Evolutionary conservation across 441 rosid species (phyloP), one percentile per base, ranked within the genome.

Genomic region (Iberis amara): DNA sequence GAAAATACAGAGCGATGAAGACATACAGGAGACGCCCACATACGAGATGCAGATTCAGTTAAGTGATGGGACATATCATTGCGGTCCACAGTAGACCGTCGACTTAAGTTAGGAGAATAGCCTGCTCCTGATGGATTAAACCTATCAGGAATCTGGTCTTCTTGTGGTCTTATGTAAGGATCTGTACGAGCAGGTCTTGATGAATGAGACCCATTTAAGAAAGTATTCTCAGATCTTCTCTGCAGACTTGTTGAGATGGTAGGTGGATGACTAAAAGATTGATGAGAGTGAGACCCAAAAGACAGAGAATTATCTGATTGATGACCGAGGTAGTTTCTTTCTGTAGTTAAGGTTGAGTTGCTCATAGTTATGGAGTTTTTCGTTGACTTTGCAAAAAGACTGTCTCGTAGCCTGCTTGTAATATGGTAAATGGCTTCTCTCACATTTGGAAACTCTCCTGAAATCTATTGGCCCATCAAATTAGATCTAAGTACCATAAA

Each of bases 391-490:
- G 83, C 65, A 58, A 80, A 79, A 46, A 82, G 59, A 71, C 82
- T 76, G 64, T 80, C 84, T 38, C 96, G 81, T 38, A 88, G 76
- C 67, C 87, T 79, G 62, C 95, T 81, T 43, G 95, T 85, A 52
- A 88, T 61, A 52, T 82, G 83, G 77, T 70, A 83, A 43, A 91
- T 57, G 13, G 98, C 94, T 70, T 83, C 83, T 69, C 82, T 80
- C 47, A 88, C 96, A 14, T 73, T 80, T 37, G 72, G 44, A 50
- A 81, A 70, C 57, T 79, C 94, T 57, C 96, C 98, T 14, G 83
- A 62, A 70, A 91, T 79, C 98, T 91, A 69, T 76, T 43, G 38
- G 49, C 54, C 48, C 36, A 15, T 4, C 28, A 11, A 13, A 23
- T 21, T 26, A 53, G 5, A 42, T 24, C 37, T 41, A 27, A 26